These are phyloP conservation scores for Penicillium sp. DNA, from an alignment of 2,329 filamentous ascomycete species.

Conservation along the genomic window DNA sequence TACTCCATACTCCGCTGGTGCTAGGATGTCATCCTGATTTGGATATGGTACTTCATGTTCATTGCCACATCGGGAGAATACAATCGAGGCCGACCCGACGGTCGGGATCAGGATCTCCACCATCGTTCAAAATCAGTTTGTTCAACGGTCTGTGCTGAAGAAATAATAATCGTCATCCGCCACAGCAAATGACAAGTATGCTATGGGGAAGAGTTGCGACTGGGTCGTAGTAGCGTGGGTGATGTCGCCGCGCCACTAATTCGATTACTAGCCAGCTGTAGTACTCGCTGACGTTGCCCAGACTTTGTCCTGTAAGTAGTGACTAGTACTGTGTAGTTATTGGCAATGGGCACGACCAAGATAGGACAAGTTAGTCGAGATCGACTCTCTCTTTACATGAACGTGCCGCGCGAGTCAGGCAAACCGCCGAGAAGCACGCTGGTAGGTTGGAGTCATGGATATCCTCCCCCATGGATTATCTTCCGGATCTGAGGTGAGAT, in stretches of 20 bases:
- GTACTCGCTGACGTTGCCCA: background rate
- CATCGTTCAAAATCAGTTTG: background rate
- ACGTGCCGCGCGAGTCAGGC: background rate
- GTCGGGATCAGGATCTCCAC: background rate
- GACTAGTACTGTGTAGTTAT: background rate
- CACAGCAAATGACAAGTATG: background rate
- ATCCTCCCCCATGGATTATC: background rate
- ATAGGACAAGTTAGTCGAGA: background rate
- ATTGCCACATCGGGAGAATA: background rate
- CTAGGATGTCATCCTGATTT: background rate
- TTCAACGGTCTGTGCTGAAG: background rate
- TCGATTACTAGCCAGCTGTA: background rate
- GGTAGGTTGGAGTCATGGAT: background rate
- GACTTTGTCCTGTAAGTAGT: background rate
- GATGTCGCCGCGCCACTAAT: slow-evolving; percentile 1
- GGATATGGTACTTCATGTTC: background rate
- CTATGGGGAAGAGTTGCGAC: background rate
- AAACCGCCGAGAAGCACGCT: background rate
- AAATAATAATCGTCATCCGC: background rate
- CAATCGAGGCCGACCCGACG: background rate
- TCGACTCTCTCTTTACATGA: background rate
- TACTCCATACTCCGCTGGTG: background rate
- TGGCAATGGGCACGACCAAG: background rate
- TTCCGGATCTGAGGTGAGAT: slow-evolving; percentile 13
- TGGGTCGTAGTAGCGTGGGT: background rate